Conservation (phyloP, 192 early-diverging fungal species). For the Coemansia interrupta region DNA sequence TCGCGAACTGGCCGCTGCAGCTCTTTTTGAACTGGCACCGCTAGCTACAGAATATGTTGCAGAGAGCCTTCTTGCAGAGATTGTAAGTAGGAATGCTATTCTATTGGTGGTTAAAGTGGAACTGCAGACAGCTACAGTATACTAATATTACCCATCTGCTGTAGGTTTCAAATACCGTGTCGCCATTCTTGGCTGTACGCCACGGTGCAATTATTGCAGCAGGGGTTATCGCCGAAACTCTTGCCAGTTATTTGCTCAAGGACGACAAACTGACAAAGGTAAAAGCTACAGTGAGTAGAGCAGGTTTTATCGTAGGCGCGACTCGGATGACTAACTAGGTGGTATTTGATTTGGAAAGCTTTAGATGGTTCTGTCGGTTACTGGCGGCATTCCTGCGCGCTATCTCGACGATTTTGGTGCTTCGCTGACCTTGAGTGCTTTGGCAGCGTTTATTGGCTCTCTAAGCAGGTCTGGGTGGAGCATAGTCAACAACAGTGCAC, state of each 20-base stretch:
- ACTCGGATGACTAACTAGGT: not conserved
- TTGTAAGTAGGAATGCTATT: slow-evolving; percentile 49
- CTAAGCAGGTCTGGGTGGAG: slow-evolving; percentile 46
- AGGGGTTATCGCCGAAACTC: slow-evolving; percentile 34
- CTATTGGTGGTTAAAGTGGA: not conserved
- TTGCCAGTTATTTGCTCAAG: slow-evolving; percentile 16
- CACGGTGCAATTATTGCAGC: slow-evolving; percentile 44
- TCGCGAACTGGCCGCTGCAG: slow-evolving; percentile 70
- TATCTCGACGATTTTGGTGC: slow-evolving; percentile 60
- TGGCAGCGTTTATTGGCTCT: slow-evolving; percentile 50
- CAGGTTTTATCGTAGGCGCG: no score
- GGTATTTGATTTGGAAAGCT: not conserved
- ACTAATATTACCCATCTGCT: not conserved
- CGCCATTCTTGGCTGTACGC: slow-evolving; percentile 51
- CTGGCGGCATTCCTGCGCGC: slow-evolving; percentile 20
- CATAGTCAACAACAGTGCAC: slow-evolving; percentile 6
- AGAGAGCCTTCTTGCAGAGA: slow-evolving; percentile 53
- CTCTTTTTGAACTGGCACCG: slow-evolving; percentile 63
- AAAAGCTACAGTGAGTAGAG: not conserved
- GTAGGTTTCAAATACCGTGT: slow-evolving; percentile 31
- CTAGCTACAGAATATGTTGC: slow-evolving; percentile 59
- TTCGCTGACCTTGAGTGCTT: slow-evolving; percentile 51
- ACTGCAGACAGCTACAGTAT: not conserved
- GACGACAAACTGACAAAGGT: slow-evolving; percentile 17
- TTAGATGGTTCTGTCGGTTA: slow-evolving; percentile 26